These are phyloP conservation scores for Daldinia concentrica DNA, from an alignment of 495 filamentous ascomycete species.

Conservation along the genomic window DNA sequence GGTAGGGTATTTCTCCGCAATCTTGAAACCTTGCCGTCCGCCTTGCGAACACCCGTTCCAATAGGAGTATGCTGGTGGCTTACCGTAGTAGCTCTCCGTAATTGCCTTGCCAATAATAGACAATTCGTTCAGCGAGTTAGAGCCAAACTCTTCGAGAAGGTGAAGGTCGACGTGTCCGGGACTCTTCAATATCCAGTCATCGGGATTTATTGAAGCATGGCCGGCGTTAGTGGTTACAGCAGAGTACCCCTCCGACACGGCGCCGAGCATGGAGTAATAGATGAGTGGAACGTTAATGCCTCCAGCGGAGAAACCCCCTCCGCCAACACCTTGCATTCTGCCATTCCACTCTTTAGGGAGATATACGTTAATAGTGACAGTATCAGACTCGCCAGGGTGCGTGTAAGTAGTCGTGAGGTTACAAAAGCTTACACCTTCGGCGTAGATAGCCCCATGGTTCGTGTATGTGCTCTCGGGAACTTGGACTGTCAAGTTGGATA, in stretches of 20 bases:
- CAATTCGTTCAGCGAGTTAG: constrained; percentile 43
- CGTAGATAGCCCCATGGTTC: constrained; percentile 23
- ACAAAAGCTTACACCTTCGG: constrained; percentile 51
- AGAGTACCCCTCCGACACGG: constrained; percentile 52
- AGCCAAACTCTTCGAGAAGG: constrained; percentile 49
- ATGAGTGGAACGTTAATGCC: constrained; percentile 8
- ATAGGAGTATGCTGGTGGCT: constrained; percentile 50
- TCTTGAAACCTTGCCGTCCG: constrained; percentile 54
- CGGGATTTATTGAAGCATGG: constrained; percentile 36
- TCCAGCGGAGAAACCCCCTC: constrained; percentile 54
- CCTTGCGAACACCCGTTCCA: constrained; percentile 57
- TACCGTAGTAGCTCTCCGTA: constrained; percentile 48
- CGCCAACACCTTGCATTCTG: constrained; percentile 56
- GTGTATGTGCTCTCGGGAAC: constrained; percentile 15
- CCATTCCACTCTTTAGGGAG: constrained; percentile 58
- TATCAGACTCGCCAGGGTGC: constrained; percentile 52
- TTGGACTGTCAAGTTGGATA: constrained; percentile 22
- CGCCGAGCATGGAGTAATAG: constrained; percentile 43
- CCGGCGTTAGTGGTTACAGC: constrained; percentile 55
- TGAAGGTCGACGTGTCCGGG: constrained; percentile 53
- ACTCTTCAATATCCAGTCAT: constrained; percentile 51
- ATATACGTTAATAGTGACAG: constrained; percentile 48
- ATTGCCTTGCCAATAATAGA: constrained; percentile 48
- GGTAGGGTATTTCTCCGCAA: constrained; percentile 54
- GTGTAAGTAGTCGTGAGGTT: constrained; percentile 56